Conservation (phyloP, 139 green algal species). For the Mesotaenium endlicherianum region DNA sequence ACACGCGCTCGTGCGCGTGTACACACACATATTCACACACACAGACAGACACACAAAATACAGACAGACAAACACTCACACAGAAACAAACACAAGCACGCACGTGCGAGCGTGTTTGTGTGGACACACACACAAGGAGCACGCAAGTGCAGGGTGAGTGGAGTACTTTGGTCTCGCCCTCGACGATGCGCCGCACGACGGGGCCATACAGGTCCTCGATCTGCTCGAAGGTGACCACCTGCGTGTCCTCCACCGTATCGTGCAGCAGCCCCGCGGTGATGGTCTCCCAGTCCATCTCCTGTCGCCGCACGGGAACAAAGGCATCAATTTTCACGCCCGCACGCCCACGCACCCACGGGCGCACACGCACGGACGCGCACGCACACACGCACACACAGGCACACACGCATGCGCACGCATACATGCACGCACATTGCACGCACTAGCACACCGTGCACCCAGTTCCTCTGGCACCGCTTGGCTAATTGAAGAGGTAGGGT, state of each 20-base stretch:
- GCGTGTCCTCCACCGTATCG: conserved; percentile 89
- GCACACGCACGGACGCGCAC: no score
- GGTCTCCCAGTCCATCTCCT: conserved; percentile 70
- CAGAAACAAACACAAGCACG: background rate
- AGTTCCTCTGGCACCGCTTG: no score
- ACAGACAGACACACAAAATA: no score
- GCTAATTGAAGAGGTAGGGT: no score
- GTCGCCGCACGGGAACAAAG: background rate
- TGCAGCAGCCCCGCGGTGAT: conserved; percentile 79
- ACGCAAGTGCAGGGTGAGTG: conserved; percentile 11
- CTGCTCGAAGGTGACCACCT: conserved; percentile 72
- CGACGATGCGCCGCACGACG: conserved; percentile 76
- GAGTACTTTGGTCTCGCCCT: conserved; percentile 85
- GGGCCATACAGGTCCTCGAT: conserved; percentile 74
- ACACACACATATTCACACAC: no score
- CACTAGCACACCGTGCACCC: no score
- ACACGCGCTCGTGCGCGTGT: no score
- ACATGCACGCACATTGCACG: background rate
- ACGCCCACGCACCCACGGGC: no score
- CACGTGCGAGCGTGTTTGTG: no score
- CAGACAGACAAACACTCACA: no score
- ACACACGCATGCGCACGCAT: background rate
- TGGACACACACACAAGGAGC: no score
- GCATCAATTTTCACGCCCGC: background rate
- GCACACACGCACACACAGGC: background rate